A percentile compares a stretch with the other conserved stretches of the same genome.
Evolutionary conservation across 345 rosid genomes (phyloP).

Genomic region (Dimocarpus longan): DNA sequence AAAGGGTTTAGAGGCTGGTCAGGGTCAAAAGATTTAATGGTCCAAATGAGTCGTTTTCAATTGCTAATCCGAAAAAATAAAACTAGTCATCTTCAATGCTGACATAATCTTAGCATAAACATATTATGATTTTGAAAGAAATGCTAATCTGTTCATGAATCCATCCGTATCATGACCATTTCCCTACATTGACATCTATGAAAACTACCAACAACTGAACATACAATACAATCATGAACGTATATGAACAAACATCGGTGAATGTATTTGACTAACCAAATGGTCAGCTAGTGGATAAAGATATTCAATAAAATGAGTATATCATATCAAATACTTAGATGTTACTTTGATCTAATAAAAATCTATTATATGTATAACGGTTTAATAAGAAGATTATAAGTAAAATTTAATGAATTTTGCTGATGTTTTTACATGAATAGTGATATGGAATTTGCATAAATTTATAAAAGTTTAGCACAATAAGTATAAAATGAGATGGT

Average conservation of each 20-base stretch:
- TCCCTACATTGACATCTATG: not conserved
- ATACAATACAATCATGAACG: not conserved
- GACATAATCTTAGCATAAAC: too few species aligned
- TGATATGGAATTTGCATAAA: too few species aligned
- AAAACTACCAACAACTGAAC: slow-evolving; percentile 5
- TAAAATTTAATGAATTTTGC: too few species aligned
- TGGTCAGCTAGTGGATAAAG: not conserved
- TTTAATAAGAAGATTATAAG: too few species aligned
- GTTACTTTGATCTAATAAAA: too few species aligned
- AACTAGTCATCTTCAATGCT: not conserved
- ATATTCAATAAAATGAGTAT: too few species aligned
- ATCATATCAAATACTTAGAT: too few species aligned
- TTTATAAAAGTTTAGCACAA: too few species aligned
- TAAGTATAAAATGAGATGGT: too few species aligned
- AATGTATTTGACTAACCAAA: not conserved
- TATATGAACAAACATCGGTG: not conserved
- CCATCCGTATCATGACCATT: not conserved
- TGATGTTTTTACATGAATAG: too few species aligned
- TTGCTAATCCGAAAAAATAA: not conserved
- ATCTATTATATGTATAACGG: not conserved
- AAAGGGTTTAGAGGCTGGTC: not conserved
- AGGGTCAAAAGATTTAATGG: not conserved
- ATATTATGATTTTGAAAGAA: not conserved
- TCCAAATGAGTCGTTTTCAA: slow-evolving; percentile 6
- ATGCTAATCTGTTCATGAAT: slow-evolving; percentile 2